Percentiles rank a stretch among this genome's conserved stretches.
phyloP scores from a whole-genome alignment of 768 basidiomycete genomes.

The Calocybe gangraenosa region DNA sequence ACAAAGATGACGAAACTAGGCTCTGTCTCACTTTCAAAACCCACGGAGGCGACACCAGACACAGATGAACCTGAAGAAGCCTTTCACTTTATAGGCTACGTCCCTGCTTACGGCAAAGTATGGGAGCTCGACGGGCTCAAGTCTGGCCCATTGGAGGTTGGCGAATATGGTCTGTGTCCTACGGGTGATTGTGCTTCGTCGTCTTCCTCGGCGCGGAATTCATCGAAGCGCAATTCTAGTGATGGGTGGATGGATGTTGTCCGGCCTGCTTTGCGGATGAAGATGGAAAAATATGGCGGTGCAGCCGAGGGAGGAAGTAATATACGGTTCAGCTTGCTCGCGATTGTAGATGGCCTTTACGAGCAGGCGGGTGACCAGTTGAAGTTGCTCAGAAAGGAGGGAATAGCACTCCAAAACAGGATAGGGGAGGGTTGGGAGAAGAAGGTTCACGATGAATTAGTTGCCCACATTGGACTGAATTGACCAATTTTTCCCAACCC shows the following conservation, averaged over 20 bases:
- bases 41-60: too few species aligned
- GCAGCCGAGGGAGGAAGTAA: constrained; percentile 37
- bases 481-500: background rate
- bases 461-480: too few species aligned
- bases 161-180: constrained; percentile 36
- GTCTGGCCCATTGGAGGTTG: constrained; percentile 59
- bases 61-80: too few species aligned
- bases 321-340: constrained; percentile 59
- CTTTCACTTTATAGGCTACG: constrained; percentile 66
- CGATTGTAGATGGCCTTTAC: constrained; percentile 51
- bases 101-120: constrained; percentile 59
- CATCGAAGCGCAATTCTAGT: background rate
- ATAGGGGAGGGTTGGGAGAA: constrained; percentile 36
- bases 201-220: background rate
- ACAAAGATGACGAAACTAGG: constrained; percentile 22
- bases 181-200: constrained; percentile 2
- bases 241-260: constrained; percentile 56
- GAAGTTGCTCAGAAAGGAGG: constrained; percentile 49
- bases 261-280: constrained; percentile 54
- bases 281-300: constrained; percentile 57
- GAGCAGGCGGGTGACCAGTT: constrained; percentile 45
- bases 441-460: too few species aligned
- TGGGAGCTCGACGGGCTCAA: constrained; percentile 70
- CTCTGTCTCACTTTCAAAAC: too few species aligned
- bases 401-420: constrained; percentile 38